These are phyloP conservation scores for Sordariomycetes sp. DNA, from an alignment of 2,329 filamentous ascomycete genomes.

Conservation along the genomic window DNA sequence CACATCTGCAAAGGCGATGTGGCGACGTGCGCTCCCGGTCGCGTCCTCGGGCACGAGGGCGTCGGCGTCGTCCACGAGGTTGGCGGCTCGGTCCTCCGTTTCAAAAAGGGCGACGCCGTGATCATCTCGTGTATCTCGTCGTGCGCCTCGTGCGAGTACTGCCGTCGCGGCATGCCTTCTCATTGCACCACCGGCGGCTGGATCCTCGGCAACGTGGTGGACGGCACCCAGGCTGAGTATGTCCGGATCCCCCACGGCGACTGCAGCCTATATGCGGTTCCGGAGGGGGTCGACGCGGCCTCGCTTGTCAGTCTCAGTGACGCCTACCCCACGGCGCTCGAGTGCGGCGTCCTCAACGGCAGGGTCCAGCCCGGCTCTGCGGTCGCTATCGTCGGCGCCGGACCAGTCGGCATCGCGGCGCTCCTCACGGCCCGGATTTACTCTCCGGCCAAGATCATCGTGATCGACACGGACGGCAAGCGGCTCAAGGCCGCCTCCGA, in stretches of 20 bases:
- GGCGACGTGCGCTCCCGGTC: constrained; percentile 27
- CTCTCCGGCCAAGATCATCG: constrained; percentile 33
- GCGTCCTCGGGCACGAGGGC: constrained; percentile 38
- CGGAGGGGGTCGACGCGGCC: constrained; percentile 23
- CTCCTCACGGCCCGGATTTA: constrained; percentile 41
- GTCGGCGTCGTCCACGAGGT: constrained; percentile 31
- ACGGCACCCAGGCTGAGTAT: constrained; percentile 44
- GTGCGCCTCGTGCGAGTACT: constrained; percentile 37
- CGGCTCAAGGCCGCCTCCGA: constrained; percentile 30
- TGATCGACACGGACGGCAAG: constrained; percentile 34
- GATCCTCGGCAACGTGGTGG: constrained; percentile 36
- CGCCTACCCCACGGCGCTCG: constrained; percentile 41
- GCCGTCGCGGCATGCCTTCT: constrained; percentile 33
- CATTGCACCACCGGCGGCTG: constrained; percentile 41
- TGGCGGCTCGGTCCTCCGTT: constrained; percentile 28
- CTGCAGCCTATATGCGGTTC: constrained; percentile 29
- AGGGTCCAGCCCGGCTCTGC: constrained; percentile 35
- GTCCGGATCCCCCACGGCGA: constrained; percentile 37
- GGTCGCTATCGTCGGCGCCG: constrained; percentile 40
- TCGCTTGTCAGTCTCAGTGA: constrained; percentile 37
- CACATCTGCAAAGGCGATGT: constrained; percentile 43
- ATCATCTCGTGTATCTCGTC: constrained; percentile 36
- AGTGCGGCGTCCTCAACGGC: constrained; percentile 37
- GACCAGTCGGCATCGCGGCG: constrained; percentile 40
- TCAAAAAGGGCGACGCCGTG: constrained; percentile 35